These are phyloP conservation scores for Schoenoplectus triqueter DNA, from an alignment of 202 grass and related monocot species.

Conservation along the genomic window DNA sequence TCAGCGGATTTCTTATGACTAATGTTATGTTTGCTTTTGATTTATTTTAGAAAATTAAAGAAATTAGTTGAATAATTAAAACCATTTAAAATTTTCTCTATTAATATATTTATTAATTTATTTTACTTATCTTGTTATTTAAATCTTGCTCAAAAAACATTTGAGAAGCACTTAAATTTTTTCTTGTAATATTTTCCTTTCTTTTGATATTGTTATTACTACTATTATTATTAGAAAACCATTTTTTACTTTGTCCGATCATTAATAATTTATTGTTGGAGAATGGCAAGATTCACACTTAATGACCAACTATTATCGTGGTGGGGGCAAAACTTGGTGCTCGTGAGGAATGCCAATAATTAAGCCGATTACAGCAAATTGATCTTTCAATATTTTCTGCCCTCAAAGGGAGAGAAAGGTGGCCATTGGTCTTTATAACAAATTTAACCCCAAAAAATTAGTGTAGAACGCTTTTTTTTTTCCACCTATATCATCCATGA, in stretches of 20 bases:
- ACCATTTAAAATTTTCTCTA: neutral
- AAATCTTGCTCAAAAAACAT: neutral
- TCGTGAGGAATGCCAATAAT: neutral
- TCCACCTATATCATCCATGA: neutral
- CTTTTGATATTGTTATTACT: neutral
- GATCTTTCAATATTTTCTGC: neutral
- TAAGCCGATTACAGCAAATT: neutral
- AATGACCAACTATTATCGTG: neutral
- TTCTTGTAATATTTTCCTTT: neutral
- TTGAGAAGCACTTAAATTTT: neutral
- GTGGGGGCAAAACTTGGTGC: neutral
- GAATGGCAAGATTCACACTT: neutral
- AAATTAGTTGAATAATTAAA: neutral
- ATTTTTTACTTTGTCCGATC: neutral
- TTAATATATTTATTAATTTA: neutral
- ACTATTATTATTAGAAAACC: neutral
- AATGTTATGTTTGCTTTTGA: neutral
- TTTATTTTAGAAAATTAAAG: neutral
- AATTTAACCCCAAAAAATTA: neutral
- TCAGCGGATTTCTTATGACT: too few species aligned
- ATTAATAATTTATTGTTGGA: neutral
- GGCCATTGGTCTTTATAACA: neutral
- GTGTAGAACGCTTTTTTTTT: slow-evolving; percentile 14
- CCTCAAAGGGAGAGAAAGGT: slow-evolving; percentile 22
- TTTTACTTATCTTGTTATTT: neutral